These are phyloP conservation scores for Elsinoe batatas DNA, from an alignment of 2,329 filamentous ascomycete species.

Conservation along the genomic window DNA sequence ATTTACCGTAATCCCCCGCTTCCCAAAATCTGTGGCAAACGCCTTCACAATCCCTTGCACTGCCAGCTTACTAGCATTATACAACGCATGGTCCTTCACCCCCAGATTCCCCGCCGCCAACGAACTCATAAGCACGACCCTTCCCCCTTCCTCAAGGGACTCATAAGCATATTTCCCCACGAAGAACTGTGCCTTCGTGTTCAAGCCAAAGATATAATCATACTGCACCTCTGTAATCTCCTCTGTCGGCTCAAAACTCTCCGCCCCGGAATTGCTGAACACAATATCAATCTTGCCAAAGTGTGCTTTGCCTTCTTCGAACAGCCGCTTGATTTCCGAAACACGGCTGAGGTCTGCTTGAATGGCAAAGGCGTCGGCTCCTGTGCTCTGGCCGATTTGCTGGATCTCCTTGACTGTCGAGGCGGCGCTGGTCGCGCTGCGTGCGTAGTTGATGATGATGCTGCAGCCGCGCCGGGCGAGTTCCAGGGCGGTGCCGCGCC, in stretches of 20 bases:
- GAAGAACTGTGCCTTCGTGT: constrained; percentile 51
- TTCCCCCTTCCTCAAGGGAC: constrained; percentile 41
- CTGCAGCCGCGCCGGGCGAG: constrained; percentile 34
- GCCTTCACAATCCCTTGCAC: constrained; percentile 50
- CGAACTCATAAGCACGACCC: constrained; percentile 42
- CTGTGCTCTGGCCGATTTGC: constrained; percentile 27
- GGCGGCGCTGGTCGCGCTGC: constrained; percentile 46
- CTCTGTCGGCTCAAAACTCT: constrained; percentile 39
- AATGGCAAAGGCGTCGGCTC: constrained; percentile 41
- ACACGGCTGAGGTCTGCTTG: constrained; percentile 46
- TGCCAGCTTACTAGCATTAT: constrained; percentile 48
- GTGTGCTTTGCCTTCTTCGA: constrained; percentile 38
- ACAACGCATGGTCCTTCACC: constrained; percentile 41
- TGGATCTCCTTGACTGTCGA: constrained; percentile 39
- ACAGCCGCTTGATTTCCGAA: constrained; percentile 38
- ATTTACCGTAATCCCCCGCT: constrained; percentile 44
- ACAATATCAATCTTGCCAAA: constrained; percentile 52
- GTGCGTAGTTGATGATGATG: constrained; percentile 47
- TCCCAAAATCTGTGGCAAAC: constrained; percentile 46
- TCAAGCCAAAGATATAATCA: constrained; percentile 41
- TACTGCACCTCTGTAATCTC: constrained; percentile 43
- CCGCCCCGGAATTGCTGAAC: constrained; percentile 46
- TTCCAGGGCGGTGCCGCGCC: constrained; percentile 29
- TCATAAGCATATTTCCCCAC: constrained; percentile 43
- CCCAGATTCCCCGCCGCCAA: constrained; percentile 23